phyloP scores from a whole-genome alignment of 306 rosid species.

The Vigna unguiculata region DNA sequence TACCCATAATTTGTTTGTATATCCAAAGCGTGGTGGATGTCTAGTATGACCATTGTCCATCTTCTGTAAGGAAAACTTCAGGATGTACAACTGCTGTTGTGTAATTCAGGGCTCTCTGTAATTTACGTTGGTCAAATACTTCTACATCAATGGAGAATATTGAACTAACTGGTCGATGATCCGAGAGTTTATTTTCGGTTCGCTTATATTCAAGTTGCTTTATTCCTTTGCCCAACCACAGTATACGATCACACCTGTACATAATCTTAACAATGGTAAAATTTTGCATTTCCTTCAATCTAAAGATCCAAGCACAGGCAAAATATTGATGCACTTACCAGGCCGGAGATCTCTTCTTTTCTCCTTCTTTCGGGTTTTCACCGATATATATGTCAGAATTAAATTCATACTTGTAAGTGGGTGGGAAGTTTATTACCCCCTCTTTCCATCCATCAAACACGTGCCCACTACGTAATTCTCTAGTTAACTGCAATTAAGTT shows the following conservation, averaged over 20 bases:
- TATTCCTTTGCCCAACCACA: conserved; percentile 89
- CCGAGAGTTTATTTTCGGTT: conserved; percentile 69
- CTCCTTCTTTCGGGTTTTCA: conserved; percentile 74
- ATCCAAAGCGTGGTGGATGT: not conserved
- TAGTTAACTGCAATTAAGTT: conserved; percentile 70
- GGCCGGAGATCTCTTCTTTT: conserved; percentile 92
- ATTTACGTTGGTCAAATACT: conserved; percentile 75
- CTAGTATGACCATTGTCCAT: conserved; percentile 32
- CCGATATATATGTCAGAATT: conserved; percentile 72
- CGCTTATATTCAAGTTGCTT: conserved; percentile 69
- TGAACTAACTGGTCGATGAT: conserved; percentile 88
- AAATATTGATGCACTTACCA: conserved; percentile 60
- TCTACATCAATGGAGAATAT: conserved; percentile 72
- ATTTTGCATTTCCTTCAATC: not conserved
- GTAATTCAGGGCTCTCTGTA: conserved; percentile 66
- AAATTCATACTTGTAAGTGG: conserved; percentile 86
- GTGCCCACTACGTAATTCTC: conserved; percentile 67
- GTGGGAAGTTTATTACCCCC: conserved; percentile 77
- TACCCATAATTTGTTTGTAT: not conserved
- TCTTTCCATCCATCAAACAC: conserved; percentile 97
- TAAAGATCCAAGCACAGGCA: not conserved
- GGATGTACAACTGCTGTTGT: conserved; percentile 67
- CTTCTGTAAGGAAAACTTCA: conserved; percentile 54
- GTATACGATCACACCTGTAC: conserved; percentile 90
- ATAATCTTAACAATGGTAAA: conserved; percentile 14